These are phyloP conservation scores for Aegilops umbellulata DNA, from an alignment of 176 grass and related monocot genomes.

Conservation along the genomic window DNA sequence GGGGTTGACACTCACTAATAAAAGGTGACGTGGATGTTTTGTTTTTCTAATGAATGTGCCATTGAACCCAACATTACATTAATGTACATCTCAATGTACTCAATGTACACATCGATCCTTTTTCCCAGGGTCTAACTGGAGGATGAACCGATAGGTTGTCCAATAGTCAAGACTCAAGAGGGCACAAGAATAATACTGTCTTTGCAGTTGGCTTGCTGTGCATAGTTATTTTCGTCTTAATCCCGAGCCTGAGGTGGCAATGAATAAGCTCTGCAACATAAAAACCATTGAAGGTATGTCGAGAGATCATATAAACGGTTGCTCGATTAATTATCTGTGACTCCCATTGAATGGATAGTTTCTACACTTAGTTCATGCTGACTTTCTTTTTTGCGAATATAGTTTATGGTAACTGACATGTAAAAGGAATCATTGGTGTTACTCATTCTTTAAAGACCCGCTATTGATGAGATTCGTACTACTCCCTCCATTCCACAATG, in stretches of 20 bases:
- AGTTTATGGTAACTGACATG: no score
- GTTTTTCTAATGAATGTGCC: no score
- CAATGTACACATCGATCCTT: background rate
- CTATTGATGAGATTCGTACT: no score
- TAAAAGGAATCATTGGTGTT: no score
- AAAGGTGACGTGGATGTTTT: no score
- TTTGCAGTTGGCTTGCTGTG: background rate
- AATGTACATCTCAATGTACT: background rate
- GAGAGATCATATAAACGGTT: conserved; percentile 4
- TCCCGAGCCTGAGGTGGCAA: conserved; percentile 5
- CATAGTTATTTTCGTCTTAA: conserved; percentile 30
- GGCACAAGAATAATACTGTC: background rate
- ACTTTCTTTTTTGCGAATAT: no score
- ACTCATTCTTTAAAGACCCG: no score
- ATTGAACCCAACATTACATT: no score
- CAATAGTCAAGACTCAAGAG: background rate
- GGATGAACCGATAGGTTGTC: background rate
- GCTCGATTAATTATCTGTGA: background rate
- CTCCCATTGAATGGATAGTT: no score
- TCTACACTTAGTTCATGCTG: no score
- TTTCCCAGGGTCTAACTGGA: background rate
- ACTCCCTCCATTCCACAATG: no score
- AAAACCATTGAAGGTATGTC: conserved; percentile 10
- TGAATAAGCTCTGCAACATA: conserved; percentile 4
- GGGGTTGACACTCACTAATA: no score